These are phyloP conservation scores for Seiridium cupressi DNA, from an alignment of 2,329 filamentous ascomycete species.

Conservation along the genomic window DNA sequence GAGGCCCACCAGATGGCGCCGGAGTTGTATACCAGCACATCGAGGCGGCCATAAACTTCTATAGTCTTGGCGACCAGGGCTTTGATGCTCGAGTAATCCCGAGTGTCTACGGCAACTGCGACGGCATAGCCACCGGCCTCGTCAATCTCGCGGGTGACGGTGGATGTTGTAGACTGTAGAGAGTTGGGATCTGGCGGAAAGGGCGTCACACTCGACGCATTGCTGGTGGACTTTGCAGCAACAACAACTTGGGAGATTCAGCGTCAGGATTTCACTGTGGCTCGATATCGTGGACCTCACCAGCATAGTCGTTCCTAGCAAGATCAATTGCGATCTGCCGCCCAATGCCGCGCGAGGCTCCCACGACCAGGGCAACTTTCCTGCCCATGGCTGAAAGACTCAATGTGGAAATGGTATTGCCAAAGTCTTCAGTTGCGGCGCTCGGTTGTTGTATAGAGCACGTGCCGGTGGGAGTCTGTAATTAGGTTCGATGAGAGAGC, in stretches of 20 bases:
- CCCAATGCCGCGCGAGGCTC: conserved; percentile 78
- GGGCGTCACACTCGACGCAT: conserved; percentile 51
- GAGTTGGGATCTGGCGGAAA: conserved; percentile 81
- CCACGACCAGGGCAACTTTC: conserved; percentile 69
- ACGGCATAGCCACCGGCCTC: conserved; percentile 62
- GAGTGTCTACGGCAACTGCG: conserved; percentile 69
- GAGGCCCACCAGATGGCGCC: conserved; percentile 85
- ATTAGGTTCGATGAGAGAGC: background rate
- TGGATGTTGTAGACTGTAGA: conserved; percentile 71
- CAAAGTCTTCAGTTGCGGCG: too few species aligned
- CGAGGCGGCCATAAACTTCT: conserved; percentile 58
- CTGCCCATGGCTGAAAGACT: conserved; percentile 16
- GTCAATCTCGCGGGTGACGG: conserved; percentile 72
- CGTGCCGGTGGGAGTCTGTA: too few species aligned
- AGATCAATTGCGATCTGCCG: conserved; percentile 78
- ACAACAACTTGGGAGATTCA: conserved; percentile 61
- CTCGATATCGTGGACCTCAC: conserved; percentile 38
- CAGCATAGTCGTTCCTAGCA: conserved; percentile 66
- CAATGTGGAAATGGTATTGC: too few species aligned
- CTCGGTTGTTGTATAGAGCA: too few species aligned
- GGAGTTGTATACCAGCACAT: conserved; percentile 78
- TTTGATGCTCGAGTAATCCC: conserved; percentile 60
- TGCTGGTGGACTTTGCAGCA: conserved; percentile 71
- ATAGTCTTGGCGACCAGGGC: conserved; percentile 58
- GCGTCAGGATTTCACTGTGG: background rate